Conservation (phyloP, 2,329 filamentous ascomycete genomes). For the Nothophoma quercina region DNA sequence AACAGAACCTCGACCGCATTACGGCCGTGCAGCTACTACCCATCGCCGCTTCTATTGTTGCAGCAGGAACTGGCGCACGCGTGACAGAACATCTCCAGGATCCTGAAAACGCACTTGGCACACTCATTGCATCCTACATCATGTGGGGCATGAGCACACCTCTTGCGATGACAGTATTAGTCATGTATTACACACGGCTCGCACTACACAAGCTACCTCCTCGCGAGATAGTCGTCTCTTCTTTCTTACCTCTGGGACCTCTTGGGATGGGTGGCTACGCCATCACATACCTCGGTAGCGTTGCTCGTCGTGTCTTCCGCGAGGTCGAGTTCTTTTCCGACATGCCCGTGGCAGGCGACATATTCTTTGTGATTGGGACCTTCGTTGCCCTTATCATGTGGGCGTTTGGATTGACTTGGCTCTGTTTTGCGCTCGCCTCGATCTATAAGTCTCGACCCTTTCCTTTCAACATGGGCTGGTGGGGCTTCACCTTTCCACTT, state of each 20-base stretch:
- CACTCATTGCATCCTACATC: constrained; percentile 70
- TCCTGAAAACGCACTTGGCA: constrained; percentile 64
- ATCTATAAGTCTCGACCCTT: constrained; percentile 56
- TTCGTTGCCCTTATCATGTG: constrained; percentile 63
- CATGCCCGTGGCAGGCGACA: constrained; percentile 53
- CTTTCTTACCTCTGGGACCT: constrained; percentile 72
- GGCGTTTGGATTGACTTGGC: constrained; percentile 64
- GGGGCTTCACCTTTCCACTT: constrained; percentile 67
- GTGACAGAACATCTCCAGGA: constrained; percentile 68
- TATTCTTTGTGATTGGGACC: constrained; percentile 65
- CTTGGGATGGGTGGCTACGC: constrained; percentile 71
- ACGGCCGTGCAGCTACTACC: constrained; percentile 72
- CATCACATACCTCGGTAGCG: constrained; percentile 60
- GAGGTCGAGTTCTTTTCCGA: constrained; percentile 48
- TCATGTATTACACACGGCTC: constrained; percentile 74
- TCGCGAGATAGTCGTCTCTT: constrained; percentile 71
- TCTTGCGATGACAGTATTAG: constrained; percentile 68
- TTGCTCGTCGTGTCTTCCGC: constrained; percentile 53
- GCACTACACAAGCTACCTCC: constrained; percentile 71
- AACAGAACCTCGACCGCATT: constrained; percentile 54
- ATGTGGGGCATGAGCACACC: constrained; percentile 72
- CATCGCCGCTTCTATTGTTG: constrained; percentile 72
- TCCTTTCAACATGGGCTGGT: constrained; percentile 70
- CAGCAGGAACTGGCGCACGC: constrained; percentile 69
- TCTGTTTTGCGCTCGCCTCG: constrained; percentile 61